A percentile compares a stretch with the other conserved stretches of the same genome.
phyloP scores from a whole-genome alignment of 176 grass and related monocot genomes.

The Puccinellia tenuiflora region DNA sequence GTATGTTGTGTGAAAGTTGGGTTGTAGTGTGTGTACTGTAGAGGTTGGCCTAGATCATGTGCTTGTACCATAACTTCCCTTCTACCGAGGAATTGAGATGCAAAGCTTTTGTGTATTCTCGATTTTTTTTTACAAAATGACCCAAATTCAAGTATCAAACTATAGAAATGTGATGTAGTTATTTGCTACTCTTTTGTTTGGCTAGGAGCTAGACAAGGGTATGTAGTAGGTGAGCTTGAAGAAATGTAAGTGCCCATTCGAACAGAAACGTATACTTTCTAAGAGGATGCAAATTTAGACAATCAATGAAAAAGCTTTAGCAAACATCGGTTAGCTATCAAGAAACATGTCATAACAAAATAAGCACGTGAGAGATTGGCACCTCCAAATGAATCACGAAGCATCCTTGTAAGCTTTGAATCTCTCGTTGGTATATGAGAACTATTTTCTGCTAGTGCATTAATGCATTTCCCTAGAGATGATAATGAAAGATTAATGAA shows the following conservation, averaged over 20 bases:
- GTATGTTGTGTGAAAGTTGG: background rate
- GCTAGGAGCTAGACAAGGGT: background rate
- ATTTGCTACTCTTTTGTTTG: background rate
- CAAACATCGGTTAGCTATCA: background rate
- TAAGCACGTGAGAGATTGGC: constrained; percentile 22
- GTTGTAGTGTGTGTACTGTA: background rate
- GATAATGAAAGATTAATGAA: constrained; percentile 96
- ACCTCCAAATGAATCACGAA: constrained; percentile 99
- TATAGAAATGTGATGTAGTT: background rate
- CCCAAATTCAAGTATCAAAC: background rate
- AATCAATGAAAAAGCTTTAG: background rate
- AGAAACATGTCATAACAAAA: constrained; percentile 9
- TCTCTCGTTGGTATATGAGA: constrained; percentile 91
- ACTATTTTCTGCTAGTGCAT: constrained; percentile 90
- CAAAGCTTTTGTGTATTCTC: background rate
- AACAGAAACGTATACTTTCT: background rate
- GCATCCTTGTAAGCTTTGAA: constrained; percentile 92
- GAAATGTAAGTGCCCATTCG: background rate
- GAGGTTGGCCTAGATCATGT: background rate
- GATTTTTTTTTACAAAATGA: background rate
- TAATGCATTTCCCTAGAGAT: constrained; percentile 95
- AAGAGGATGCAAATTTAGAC: background rate
- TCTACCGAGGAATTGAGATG: background rate
- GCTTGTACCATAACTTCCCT: background rate
- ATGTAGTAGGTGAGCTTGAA: background rate